Evolutionary conservation across 768 basidiomycete genomes (phyloP), one percentile per base, ranked within the genome.

Genomic region (Pholiota microspora): DNA sequence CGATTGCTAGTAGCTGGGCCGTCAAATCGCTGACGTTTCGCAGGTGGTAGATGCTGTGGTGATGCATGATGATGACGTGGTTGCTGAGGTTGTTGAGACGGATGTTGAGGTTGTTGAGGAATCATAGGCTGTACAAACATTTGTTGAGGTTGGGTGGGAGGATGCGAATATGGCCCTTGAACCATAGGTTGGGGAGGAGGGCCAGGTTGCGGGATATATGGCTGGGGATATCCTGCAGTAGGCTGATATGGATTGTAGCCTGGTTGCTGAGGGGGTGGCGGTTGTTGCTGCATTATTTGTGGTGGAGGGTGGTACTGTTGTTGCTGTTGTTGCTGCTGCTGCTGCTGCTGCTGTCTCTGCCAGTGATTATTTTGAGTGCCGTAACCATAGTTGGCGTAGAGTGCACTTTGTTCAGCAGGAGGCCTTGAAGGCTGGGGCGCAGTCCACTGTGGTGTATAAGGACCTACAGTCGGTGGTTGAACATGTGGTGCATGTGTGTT

Each of bases 381-480:
- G 67, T 96, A 95, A 28, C 93, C 93, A 65, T 95, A 95, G 66
- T 94, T 94, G 1, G 92, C 91, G 65, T 94, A 95, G 18, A 94
- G 71, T 23, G 89, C 86, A 65, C 86, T 89, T 65, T 93, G 91
- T 60, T 92, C 89, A 12, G 88, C 76, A 28, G 89, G 76, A 28
- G 88, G 86, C 46, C 86, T 76, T 40, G 84, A 79, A 31, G 83
- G 79, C 65, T 84, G 86, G 3, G 84, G 77, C 12, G 82, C 68
- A 49, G 73, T 76, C 86, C 86, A 88, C 68, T 89, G 86, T 10
- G 85, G 79, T 56, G 77, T 81, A 60, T 85, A 89, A 38, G 78
- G 73, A 54, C 68, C 74, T 51, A 74, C 72, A 42, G 72, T 66
- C 47, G 78, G 77, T 21, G 79, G 77, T 62, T 83, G 84, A n/a